A percentile compares a stretch with the other conserved stretches of the same genome.
These are phyloP conservation scores for Benincasa hispida DNA, from an alignment of 306 rosid genomes.

Conservation along the genomic window DNA sequence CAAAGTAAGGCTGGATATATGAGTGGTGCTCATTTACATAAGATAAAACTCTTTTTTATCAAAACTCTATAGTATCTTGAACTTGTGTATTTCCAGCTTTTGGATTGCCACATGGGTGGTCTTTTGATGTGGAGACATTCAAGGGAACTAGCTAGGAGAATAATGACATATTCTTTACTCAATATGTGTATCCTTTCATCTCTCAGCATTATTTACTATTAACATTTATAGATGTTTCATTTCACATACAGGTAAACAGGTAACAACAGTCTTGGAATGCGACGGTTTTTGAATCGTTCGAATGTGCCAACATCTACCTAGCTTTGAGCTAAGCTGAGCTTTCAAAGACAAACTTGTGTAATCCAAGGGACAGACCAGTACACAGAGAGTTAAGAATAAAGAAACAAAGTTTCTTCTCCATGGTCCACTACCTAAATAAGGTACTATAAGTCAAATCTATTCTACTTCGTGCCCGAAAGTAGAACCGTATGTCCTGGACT, in stretches of 20 bases:
- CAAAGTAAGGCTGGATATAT: conserved; percentile 3
- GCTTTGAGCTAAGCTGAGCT: not conserved
- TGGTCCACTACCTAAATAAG: conserved; percentile 6
- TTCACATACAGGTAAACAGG: conserved; percentile 5
- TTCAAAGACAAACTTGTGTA: not conserved
- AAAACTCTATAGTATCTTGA: not conserved
- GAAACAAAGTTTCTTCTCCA: not conserved
- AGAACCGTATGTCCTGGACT: conserved; percentile 8
- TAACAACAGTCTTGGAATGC: not conserved
- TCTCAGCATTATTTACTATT: not conserved
- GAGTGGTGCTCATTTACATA: conserved; percentile 4
- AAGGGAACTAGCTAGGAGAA: not conserved
- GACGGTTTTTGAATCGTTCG: not conserved
- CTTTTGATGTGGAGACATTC: conserved; percentile 6
- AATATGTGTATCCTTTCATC: not conserved
- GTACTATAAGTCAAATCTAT: not conserved
- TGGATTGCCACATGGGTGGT: conserved; percentile 11
- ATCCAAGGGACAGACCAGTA: conserved; percentile 4
- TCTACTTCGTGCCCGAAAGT: conserved; percentile 7
- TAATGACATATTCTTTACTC: conserved; percentile 1
- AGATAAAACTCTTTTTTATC: not conserved
- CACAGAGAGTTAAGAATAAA: not conserved
- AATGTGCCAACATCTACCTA: conserved; percentile 1
- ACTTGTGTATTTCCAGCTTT: not conserved
- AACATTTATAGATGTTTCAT: conserved; percentile 8